These are phyloP conservation scores for Suhomyces prunicola DNA, from an alignment of 805 yeast genomes.

Conservation along the genomic window DNA sequence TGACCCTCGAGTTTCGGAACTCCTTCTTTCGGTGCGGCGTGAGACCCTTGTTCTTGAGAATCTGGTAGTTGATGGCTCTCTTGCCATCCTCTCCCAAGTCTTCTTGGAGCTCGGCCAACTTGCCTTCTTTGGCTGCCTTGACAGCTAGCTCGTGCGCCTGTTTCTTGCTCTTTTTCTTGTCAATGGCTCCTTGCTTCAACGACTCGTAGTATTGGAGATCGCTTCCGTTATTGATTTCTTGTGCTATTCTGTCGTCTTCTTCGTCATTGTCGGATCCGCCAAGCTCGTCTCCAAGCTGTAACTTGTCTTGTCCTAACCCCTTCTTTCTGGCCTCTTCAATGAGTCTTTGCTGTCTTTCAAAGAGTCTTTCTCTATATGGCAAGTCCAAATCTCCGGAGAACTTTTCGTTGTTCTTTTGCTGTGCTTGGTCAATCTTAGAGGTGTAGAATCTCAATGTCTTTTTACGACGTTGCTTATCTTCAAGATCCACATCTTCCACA, in stretches of 20 bases:
- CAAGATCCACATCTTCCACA: conserved; percentile 78
- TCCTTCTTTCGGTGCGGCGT: conserved; percentile 93
- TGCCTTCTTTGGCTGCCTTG: conserved; percentile 81
- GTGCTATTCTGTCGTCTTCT: conserved; percentile 45
- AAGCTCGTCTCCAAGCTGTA: conserved; percentile 53
- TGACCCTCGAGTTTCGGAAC: conserved; percentile 91
- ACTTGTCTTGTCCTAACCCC: conserved; percentile 53
- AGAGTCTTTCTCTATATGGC: conserved; percentile 87
- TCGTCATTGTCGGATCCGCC: conserved; percentile 20
- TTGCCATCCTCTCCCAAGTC: conserved; percentile 76
- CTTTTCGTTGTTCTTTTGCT: conserved; percentile 55
- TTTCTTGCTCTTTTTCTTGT: conserved; percentile 53
- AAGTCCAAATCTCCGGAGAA: conserved; percentile 83
- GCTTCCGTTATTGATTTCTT: conserved; percentile 41
- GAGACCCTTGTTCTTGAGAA: conserved; percentile 92
- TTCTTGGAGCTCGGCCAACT: conserved; percentile 66
- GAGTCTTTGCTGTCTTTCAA: conserved; percentile 84
- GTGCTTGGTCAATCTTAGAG: conserved; percentile 88
- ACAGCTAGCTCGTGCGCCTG: conserved; percentile 68
- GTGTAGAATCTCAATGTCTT: conserved; percentile 91
- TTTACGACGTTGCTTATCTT: conserved; percentile 79
- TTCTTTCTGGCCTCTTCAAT: conserved; percentile 85
- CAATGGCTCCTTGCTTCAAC: conserved; percentile 45
- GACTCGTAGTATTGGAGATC: conserved; percentile 59
- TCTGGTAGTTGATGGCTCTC: conserved; percentile 93